These are phyloP conservation scores for Aspergillus asperescens DNA, from an alignment of 495 filamentous ascomycete species.

Conservation along the genomic window DNA sequence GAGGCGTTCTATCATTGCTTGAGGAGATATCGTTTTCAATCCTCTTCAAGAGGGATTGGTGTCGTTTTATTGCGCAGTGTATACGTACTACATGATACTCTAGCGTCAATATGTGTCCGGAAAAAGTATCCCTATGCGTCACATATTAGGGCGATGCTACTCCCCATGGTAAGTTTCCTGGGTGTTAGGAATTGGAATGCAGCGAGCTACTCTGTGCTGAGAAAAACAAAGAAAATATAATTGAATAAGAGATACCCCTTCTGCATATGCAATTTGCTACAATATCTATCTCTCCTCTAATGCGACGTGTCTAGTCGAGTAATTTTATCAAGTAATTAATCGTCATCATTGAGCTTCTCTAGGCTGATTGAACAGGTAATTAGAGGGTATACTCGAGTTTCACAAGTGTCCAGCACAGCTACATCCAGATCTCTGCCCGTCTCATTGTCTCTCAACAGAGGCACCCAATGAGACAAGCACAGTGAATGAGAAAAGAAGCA, in stretches of 20 bases:
- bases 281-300: not conserved
- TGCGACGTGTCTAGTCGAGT: not conserved
- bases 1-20: not conserved
- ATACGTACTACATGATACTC: no score
- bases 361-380: not conserved
- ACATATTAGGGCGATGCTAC: no score
- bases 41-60: not conserved
- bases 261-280: not conserved
- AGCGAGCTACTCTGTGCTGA: no score
- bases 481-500: not conserved
- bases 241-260: not conserved
- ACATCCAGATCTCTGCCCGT: not conserved
- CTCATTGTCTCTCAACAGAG: not conserved
- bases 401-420: not conserved
- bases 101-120: not conserved
- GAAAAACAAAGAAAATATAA: not conserved
- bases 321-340: not conserved
- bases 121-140: not conserved
- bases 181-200: not conserved
- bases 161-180: not conserved
- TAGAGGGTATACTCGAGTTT: not conserved
- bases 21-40: not conserved
- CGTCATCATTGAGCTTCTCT: not conserved
- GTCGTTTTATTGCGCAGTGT: not conserved
- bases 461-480: not conserved